Evolutionary conservation across 345 rosid genomes (phyloP).

Genomic region (Microcos paniculata): DNA sequence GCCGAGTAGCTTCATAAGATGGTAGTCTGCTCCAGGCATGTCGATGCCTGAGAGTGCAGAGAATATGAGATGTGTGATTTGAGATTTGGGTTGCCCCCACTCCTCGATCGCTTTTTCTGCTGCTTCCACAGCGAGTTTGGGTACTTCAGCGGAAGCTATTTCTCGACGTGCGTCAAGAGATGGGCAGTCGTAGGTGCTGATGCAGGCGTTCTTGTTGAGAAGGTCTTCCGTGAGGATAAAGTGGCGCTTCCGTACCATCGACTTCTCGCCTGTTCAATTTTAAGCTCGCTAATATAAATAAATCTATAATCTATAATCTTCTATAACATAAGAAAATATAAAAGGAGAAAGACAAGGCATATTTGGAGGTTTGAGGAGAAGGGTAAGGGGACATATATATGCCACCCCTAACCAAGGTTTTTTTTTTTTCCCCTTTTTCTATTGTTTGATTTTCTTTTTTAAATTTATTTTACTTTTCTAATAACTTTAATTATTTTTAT

Average conservation of each 20-base stretch:
- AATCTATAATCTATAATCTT: too few relatives aligned
- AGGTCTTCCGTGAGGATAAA: constrained; percentile 10
- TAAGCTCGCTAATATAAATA: too few relatives aligned
- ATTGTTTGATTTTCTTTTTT: too few relatives aligned
- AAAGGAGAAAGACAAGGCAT: too few relatives aligned
- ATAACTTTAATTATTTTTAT: too few relatives aligned
- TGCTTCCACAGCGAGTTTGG: constrained; percentile 8
- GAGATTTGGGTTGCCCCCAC: not conserved
- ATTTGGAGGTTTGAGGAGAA: too few relatives aligned
- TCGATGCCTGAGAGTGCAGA: not conserved
- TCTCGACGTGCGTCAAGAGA: not conserved
- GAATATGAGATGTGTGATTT: constrained; percentile 7
- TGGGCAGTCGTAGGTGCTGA: not conserved
- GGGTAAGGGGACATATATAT: too few relatives aligned
- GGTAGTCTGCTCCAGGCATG: constrained; percentile 10
- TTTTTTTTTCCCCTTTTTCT: too few relatives aligned
- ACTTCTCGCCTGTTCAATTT: constrained; percentile 11
- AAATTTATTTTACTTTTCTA: too few relatives aligned
- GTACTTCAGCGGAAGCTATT: not conserved
- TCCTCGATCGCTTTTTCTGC: constrained; percentile 1
- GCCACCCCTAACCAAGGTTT: too few relatives aligned
- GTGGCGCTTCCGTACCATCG: constrained; percentile 8
- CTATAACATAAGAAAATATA: too few relatives aligned
- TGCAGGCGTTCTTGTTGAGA: not conserved
- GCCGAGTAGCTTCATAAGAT: not conserved